Percentiles rank a stretch among this genome's conserved stretches.
phyloP scores from a whole-genome alignment of 345 rosid genomes.

The Laguncularia racemosa region DNA sequence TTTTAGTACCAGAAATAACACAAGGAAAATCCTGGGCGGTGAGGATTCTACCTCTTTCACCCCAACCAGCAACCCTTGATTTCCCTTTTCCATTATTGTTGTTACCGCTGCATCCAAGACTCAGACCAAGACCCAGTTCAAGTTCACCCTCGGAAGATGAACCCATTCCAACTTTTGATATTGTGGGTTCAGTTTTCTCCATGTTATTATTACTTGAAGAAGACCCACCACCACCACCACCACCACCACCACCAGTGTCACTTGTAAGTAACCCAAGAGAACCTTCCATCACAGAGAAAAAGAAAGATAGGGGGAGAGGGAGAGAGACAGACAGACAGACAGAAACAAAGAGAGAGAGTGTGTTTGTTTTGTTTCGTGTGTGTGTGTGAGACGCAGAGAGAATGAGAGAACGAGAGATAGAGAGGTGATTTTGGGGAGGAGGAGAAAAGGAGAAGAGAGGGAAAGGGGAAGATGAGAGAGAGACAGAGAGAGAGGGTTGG shows the following conservation, averaged over 20 bases:
- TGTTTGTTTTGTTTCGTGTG: too few species aligned
- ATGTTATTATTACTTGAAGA: conserved; percentile 13
- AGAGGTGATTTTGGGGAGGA: conserved; percentile 12
- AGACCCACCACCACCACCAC: conserved; percentile 17
- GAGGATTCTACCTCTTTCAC: conserved; percentile 70
- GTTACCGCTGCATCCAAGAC: conserved; percentile 50
- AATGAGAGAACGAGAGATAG: neutral
- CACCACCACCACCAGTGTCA: conserved; percentile 7
- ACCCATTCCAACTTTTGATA: conserved; percentile 26
- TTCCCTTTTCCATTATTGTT: conserved; percentile 55
- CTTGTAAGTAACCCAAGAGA: conserved; percentile 23
- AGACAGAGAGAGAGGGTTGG: conserved; percentile 15
- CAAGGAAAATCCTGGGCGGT: conserved; percentile 69
- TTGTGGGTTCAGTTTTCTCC: too few species aligned
- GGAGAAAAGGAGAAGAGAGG: neutral
- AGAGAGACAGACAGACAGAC: too few species aligned
- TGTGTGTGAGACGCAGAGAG: too few species aligned
- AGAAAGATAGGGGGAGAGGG: conserved; percentile 8
- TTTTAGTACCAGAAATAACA: conserved; percentile 2
- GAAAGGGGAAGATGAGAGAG: conserved; percentile 12
- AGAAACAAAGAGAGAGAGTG: too few species aligned
- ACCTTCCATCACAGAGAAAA: conserved; percentile 22
- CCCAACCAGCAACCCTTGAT: conserved; percentile 36
- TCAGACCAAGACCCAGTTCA: conserved; percentile 37
- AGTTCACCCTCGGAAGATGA: conserved; percentile 22